These are phyloP conservation scores for Apophysomyces elegans DNA, from an alignment of 371 early-diverging fungal genomes.

Conservation along the genomic window DNA sequence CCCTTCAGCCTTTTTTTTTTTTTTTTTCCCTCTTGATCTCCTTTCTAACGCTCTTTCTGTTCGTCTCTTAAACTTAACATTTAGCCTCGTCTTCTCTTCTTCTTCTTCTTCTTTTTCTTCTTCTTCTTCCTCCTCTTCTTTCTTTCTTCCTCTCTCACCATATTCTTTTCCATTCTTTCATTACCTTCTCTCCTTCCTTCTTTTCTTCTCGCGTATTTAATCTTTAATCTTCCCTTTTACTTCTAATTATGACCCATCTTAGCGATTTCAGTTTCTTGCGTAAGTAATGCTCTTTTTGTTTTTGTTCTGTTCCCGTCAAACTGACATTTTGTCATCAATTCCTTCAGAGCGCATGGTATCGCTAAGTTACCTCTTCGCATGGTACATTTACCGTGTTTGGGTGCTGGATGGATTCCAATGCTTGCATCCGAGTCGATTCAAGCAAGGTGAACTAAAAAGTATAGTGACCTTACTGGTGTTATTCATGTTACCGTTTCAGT, in stretches of 20 bases:
- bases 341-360: slow-evolving; percentile 46
- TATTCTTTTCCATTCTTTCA: slow-evolving; percentile 3
- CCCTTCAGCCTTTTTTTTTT: neutral
- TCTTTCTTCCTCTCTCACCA: neutral
- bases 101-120: too few species aligned
- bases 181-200: too few species aligned
- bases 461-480: slow-evolving; percentile 48
- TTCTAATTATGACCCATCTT: slow-evolving; percentile 19
- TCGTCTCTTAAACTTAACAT: neutral
- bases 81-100: neutral
- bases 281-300: neutral
- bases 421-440: slow-evolving; percentile 36
- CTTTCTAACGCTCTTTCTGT: neutral
- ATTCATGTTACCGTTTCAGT: slow-evolving; percentile 55
- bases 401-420: slow-evolving; percentile 43
- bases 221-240: too few species aligned
- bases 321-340: neutral
- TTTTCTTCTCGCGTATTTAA: too few species aligned
- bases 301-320: neutral
- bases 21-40: neutral
- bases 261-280: slow-evolving; percentile 22
- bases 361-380: slow-evolving; percentile 40
- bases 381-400: slow-evolving; percentile 46
- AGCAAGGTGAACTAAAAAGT: slow-evolving; percentile 53
- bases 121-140: neutral